Base-by-base conservation (phyloP, 2,329 filamentous ascomycete genomes). In the Microdochium paspali region DNA sequence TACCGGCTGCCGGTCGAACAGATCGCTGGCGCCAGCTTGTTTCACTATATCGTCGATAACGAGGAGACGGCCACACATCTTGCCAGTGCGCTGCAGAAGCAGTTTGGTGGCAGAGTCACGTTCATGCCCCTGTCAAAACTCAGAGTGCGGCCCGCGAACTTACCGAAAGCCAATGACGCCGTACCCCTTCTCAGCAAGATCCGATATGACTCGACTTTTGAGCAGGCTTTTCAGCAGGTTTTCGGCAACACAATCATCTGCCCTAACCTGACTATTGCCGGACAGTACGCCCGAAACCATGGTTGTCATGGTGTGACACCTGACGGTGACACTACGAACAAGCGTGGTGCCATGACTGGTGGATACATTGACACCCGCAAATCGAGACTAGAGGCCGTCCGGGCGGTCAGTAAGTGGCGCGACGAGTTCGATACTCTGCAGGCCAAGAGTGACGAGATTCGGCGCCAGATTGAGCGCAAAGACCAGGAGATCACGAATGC, bases 171-270 rank as follows among this genome's bases (percentile, higher is more conserved):
- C 0, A 86, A 83, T 53, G 91, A 97, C 64, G 91, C 90, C 2
- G 81, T 95, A 30, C 88, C 90, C 1, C 79, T 98, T 56, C 74
- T 96, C 48, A 85, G 82, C 59, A 95, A 94, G 66, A 78, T 97
- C 50, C 77, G 80, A 44, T 98, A 84, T 59, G 85, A 96, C 46
- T 60, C 75, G 2, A 74, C 71, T 51, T 96, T 84, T 56, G 88
- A 94, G 49, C 85, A 81, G 57, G 93, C 93, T 0, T 93, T 98
- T 63, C 83, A 87, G 60, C 90, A 96, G 61, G 89, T 98, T 1
- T 98, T 98, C 66, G 93, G 90, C 44, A 94, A 89, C 65, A 93
- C 89, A 0, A 89, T 98, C 46, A 85, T 98, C 48, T 97, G 93
- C 56, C 90, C 91, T 2, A 95, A 89, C 55, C 71, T 98, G 52